phyloP scores from a whole-genome alignment of 441 rosid species.

The Biscutella laevigata region DNA sequence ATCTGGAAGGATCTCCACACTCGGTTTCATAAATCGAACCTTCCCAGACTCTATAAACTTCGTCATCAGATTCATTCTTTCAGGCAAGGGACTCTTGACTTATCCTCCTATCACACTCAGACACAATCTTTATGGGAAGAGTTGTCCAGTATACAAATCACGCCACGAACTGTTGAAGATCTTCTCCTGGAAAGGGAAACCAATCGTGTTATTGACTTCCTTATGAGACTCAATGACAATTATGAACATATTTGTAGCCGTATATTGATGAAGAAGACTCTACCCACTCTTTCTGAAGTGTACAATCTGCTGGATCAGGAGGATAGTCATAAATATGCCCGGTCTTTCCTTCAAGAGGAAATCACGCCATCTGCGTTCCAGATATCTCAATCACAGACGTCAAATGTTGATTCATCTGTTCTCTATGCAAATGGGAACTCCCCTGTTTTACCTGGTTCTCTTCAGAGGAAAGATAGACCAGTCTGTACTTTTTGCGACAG shows the following conservation, averaged over 20 bases:
- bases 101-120: not conserved
- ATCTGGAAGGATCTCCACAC: not conserved
- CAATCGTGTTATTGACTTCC: not conserved
- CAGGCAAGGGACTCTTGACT: fast-evolving
- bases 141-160: not conserved
- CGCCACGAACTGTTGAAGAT: not conserved
- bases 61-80: not conserved
- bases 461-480: no score
- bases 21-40: not conserved
- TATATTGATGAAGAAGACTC: no score
- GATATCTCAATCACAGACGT: no score
- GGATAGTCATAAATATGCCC: no score
- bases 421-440: no score
- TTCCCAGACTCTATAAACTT: not conserved
- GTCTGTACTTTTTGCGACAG: no score
- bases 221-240: not conserved
- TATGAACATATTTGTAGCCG: not conserved
- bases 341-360: no score
- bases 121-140: not conserved
- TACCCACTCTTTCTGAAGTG: no score
- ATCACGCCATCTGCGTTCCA: no score
- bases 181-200: not conserved
- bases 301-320: no score
- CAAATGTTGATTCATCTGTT: no score
- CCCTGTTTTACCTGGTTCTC: no score